phyloP scores from a whole-genome alignment of 345 rosid species.

The Eucalyptus regnans region DNA sequence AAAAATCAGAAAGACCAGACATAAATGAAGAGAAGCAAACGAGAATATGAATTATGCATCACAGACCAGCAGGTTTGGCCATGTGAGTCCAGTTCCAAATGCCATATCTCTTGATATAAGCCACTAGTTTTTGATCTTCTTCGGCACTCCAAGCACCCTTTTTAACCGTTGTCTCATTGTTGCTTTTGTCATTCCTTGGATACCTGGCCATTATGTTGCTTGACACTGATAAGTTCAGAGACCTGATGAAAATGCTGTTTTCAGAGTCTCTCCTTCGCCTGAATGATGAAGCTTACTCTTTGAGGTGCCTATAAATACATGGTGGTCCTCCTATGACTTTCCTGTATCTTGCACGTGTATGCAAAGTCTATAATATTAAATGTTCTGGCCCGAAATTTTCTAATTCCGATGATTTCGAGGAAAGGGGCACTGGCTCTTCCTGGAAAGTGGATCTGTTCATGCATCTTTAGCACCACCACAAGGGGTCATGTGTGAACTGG shows the following conservation, averaged over 20 bases:
- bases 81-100: constrained; percentile 8
- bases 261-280: background rate
- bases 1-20: background rate
- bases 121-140: background rate
- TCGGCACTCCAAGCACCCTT: constrained; percentile 1
- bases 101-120: background rate
- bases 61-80: background rate
- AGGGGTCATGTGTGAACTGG: background rate
- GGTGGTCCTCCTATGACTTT: background rate
- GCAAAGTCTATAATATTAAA: background rate
- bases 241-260: background rate
- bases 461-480: background rate
- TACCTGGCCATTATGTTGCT: background rate
- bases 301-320: background rate
- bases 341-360: background rate
- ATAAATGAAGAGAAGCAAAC: background rate
- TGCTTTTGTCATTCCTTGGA: background rate
- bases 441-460: background rate
- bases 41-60: background rate
- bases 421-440: background rate
- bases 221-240: background rate
- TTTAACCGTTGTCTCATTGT: background rate
- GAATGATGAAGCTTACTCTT: background rate
- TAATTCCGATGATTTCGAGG: background rate
- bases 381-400: background rate